Evolutionary conservation across 306 rosid genomes (phyloP), one percentile per base, ranked within the genome.

Genomic region (Pyrus communis): DNA sequence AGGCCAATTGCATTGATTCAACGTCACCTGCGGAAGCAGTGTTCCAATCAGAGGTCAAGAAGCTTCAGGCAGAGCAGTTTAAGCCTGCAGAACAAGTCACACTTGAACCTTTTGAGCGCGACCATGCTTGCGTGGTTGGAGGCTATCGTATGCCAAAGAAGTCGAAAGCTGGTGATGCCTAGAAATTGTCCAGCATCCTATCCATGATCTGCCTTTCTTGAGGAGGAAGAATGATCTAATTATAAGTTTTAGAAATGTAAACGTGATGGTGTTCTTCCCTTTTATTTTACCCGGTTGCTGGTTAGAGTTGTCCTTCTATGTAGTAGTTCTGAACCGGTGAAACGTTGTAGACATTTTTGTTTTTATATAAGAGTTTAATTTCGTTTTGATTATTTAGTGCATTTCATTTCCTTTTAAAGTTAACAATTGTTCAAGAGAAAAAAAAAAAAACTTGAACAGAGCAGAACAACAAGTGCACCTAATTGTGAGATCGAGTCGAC

Each of bases 1-100:
- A 95, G 97, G 98, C 98, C 12, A 96, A 96, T 75, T 96, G 99
- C 82, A 96, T 96, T 9, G 98, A 96, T 54, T 89, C 93, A 2
- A 96, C 99, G 0, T 92, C 87, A 19, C 95, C 99, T 7, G 97
- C 98, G 0, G 93, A 85, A 69, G 84, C 89, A 0, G 98, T 96
- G 13, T 93, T 92, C 65, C 83, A 75, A 1, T 85, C 87, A 51
- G 99, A 96, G 83, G 99, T 92, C 7, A 89, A 88, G 81, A 93
- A 89, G 90, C 84, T 96, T 57, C 87, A 88, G 74, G 96, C 91
- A 1, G 97, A 96, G 66, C 96, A 96, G 14, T 93, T 96, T 70
- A 93, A 91, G 81, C 98, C 98, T 0, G 21, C 62, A 0, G 99
- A 96, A 80, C 99, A 92, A 81, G 96, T 96, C 0, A 96, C 99